A percentile compares a stretch with the other conserved stretches of the same genome.
phyloP scores from a whole-genome alignment of 441 rosid species.

The Macaranga tanarius region DNA sequence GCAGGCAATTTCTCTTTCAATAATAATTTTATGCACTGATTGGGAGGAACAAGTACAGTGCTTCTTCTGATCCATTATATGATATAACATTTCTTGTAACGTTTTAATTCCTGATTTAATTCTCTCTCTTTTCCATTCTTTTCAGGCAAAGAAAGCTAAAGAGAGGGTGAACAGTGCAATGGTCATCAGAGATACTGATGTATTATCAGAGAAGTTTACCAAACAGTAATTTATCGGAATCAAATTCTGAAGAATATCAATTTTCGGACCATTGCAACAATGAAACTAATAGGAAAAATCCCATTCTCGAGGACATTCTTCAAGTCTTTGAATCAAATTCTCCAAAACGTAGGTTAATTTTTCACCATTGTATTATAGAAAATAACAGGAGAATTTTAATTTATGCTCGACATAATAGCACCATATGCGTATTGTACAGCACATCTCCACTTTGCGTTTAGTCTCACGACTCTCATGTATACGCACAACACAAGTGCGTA shows the following conservation, averaged over 20 bases:
- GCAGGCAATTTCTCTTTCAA: constrained; percentile 37
- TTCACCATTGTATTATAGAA: too few species aligned
- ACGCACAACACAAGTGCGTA: too few species aligned
- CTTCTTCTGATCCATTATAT: not conserved
- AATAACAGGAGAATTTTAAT: too few species aligned
- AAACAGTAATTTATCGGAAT: not conserved
- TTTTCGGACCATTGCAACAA: not conserved
- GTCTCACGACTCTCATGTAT: too few species aligned
- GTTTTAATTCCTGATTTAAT: not conserved
- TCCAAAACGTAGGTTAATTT: too few species aligned
- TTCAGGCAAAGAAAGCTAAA: constrained; percentile 36
- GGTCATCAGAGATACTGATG: not conserved
- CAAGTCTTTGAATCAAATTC: not conserved
- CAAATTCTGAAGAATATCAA: not conserved
- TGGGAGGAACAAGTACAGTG: constrained; percentile 33
- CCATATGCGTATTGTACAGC: too few species aligned
- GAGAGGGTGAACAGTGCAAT: constrained; percentile 23
- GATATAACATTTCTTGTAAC: not conserved
- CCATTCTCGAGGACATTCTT: not conserved
- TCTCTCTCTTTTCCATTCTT: not conserved
- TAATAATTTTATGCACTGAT: constrained; percentile 30
- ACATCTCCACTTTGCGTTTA: too few species aligned
- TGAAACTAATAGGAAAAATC: not conserved
- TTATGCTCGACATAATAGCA: too few species aligned
- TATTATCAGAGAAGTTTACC: not conserved